These are phyloP conservation scores for Leucoagaricus sp. DNA, from an alignment of 1,284 basidiomycete genomes.

Conservation along the genomic window DNA sequence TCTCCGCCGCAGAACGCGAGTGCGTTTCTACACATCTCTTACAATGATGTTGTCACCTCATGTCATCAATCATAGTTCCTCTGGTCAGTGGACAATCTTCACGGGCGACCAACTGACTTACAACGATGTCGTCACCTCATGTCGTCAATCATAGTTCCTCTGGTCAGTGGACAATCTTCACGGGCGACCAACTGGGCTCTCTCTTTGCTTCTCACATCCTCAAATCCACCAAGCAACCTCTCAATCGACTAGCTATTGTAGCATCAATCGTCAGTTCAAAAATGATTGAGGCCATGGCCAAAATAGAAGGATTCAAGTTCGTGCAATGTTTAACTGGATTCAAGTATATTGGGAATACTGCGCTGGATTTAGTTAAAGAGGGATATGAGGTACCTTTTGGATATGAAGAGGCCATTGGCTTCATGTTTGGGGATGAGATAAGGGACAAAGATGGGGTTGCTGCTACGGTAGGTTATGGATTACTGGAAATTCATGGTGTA, in stretches of 20 bases:
- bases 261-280: slow-evolving; percentile 88
- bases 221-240: slow-evolving; percentile 57
- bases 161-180: slow-evolving; percentile 72
- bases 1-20: slow-evolving; percentile 78
- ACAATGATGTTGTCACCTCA: background rate
- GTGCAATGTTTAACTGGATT: slow-evolving; percentile 84
- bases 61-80: slow-evolving; percentile 34
- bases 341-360: slow-evolving; percentile 85
- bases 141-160: slow-evolving; percentile 37
- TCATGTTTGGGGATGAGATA: slow-evolving; percentile 77
- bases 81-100: slow-evolving; percentile 64
- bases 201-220: slow-evolving; percentile 70
- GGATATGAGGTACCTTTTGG: slow-evolving; percentile 80
- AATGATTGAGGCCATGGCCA: slow-evolving; percentile 79
- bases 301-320: slow-evolving; percentile 76
- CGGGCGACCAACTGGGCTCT: slow-evolving; percentile 82
- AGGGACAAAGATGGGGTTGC: slow-evolving; percentile 86
- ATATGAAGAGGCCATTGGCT: slow-evolving; percentile 89
- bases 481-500: background rate
- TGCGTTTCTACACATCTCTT: slow-evolving; percentile 33
- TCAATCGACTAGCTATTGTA: slow-evolving; percentile 76
- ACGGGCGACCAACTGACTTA: too few species aligned
- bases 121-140: background rate
- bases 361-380: slow-evolving; percentile 58
- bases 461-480: slow-evolving; percentile 53